Evolutionary conservation across 768 basidiomycete genomes (phyloP).

Genomic region (Sporobolomyces phaffii): DNA sequence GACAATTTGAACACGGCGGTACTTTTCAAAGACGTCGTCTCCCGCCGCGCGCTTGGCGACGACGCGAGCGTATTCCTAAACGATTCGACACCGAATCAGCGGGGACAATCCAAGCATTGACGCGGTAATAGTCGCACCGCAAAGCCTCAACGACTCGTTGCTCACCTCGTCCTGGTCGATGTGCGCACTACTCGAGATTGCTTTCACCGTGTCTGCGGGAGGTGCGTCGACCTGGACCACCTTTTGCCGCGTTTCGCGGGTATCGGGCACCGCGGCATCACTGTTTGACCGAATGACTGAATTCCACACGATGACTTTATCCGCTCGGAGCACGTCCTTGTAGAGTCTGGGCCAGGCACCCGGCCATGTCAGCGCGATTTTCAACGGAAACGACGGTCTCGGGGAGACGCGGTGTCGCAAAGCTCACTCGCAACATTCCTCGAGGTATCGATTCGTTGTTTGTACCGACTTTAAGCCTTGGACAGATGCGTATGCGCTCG

Average conservation of each 20-base stretch:
- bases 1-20: constrained; percentile 16
- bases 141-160: background rate
- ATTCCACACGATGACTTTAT: constrained; percentile 25
- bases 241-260: constrained; percentile 3
- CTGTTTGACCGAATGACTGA: constrained; percentile 6
- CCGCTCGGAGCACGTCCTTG: constrained; percentile 17
- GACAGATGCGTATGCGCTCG: background rate
- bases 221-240: background rate
- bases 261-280: background rate
- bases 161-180: constrained; percentile 30
- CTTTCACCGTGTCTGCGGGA: constrained; percentile 6
- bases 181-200: constrained; percentile 12
- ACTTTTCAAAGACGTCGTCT: constrained; percentile 24
- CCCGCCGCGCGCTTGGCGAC: constrained; percentile 16
- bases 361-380: background rate
- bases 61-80: constrained; percentile 9
- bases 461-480: background rate
- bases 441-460: constrained; percentile 7
- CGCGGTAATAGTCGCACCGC: too few species aligned
- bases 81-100: background rate
- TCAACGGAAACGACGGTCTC: too few species aligned
- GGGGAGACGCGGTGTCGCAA: too few species aligned
- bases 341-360: background rate
- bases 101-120: too few species aligned
- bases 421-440: constrained; percentile 12